Conservation (phyloP, 176 grass and related monocot genomes). For the Triticum aestivum region IWGSC_CS_RefSeq_v2.1 NC_057794.1:566312517-566313016, state of each 20-base stretch:
- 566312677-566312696: constrained; percentile 11
- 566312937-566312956: constrained; percentile 2
- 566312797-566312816: neutral
- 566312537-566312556: constrained; percentile 45
- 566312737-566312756: neutral
- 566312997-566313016: constrained; percentile 34
- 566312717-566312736: neutral
- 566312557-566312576: constrained; percentile 16
- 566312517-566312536: neutral
- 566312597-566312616: constrained; percentile 33
- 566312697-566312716: constrained; percentile 15
- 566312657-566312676: constrained; percentile 5
- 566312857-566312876: constrained; percentile 40
- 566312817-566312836: neutral
- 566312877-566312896: constrained; percentile 28
- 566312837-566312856: neutral
- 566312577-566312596: constrained; percentile 14
- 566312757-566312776: neutral
- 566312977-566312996: constrained; percentile 23
- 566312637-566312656: constrained; percentile 31
- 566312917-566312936: constrained; percentile 25
- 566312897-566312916: constrained; percentile 25
- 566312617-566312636: constrained; percentile 56
- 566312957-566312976: constrained; percentile 7
- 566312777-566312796: neutral